Percentiles rank a stretch among this genome's conserved stretches.
Conservation (phyloP, 2,329 filamentous ascomycete species). For the Aspergillus sergii region DNA sequence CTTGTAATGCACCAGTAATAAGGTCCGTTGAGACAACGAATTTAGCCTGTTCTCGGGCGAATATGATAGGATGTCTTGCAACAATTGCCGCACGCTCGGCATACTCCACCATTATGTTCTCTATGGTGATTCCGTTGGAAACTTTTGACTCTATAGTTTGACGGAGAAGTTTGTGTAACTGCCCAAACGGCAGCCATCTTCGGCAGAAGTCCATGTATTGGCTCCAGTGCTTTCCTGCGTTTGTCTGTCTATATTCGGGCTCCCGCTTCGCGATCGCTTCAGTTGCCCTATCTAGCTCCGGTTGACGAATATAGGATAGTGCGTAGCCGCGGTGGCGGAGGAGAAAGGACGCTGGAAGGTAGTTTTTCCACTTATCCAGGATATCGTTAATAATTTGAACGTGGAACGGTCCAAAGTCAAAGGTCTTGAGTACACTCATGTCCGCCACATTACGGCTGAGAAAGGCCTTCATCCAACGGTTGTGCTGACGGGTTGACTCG, state of each 20-base stretch:
- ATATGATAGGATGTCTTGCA: neutral
- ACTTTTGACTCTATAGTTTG: neutral
- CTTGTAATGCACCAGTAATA: neutral
- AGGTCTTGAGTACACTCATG: neutral
- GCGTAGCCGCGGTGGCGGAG: constrained; percentile 14
- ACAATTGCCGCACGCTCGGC: neutral
- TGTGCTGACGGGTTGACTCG: constrained; percentile 20
- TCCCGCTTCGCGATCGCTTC: neutral
- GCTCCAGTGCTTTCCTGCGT: neutral
- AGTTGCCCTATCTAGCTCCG: constrained; percentile 10
- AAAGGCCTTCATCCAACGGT: constrained; percentile 24
- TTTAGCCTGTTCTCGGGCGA: neutral
- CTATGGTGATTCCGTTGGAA: neutral
- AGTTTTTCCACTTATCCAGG: constrained; percentile 13
- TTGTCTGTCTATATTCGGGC: neutral
- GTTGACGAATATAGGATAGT: constrained; percentile 15
- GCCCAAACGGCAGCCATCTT: neutral
- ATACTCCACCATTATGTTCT: neutral
- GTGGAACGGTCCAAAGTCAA: constrained; percentile 21
- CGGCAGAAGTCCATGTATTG: neutral
- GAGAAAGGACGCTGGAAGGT: constrained; percentile 21
- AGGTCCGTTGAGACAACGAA: neutral
- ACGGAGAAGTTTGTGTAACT: neutral
- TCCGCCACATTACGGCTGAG: constrained; percentile 7
- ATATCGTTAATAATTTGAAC: constrained; percentile 4